Evolutionary conservation across 345 rosid species (phyloP).

Genomic region (Erodium maritimum): DNA sequence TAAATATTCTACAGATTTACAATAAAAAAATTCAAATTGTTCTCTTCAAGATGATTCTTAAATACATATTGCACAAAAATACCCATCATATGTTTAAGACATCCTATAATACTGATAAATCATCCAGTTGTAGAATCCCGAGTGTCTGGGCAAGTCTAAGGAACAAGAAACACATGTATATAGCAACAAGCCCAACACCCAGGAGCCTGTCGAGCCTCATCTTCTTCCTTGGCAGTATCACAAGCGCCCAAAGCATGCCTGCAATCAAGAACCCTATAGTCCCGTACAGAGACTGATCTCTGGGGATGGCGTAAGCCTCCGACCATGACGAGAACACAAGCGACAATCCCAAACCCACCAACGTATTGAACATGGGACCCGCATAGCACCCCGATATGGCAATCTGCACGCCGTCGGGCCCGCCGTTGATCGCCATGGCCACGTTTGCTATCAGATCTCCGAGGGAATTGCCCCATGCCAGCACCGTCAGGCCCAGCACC

Average conservation of each 20-base stretch:
- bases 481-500: slow-evolving; percentile 64
- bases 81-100: too few relatives aligned
- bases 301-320: slow-evolving; percentile 30
- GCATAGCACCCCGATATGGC: slow-evolving; percentile 87
- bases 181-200: slow-evolving; percentile 54
- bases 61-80: too few relatives aligned
- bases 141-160: slow-evolving; percentile 37
- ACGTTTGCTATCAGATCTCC: slow-evolving; percentile 75
- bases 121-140: slow-evolving; percentile 8
- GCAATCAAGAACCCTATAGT: slow-evolving; percentile 54
- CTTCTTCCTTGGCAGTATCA: slow-evolving; percentile 48
- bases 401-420: slow-evolving; percentile 56
- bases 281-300: slow-evolving; percentile 48
- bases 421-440: slow-evolving; percentile 59
- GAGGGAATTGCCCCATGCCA: slow-evolving; percentile 91
- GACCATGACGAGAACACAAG: slow-evolving; percentile 51
- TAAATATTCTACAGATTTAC: too few relatives aligned
- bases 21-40: too few relatives aligned
- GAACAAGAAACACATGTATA: slow-evolving; percentile 44
- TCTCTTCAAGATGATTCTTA: too few relatives aligned
- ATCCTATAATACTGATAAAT: too few relatives aligned
- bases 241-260: slow-evolving; percentile 70
- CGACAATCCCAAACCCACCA: slow-evolving; percentile 68
- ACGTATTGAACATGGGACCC: slow-evolving; percentile 69
- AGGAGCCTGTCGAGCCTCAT: slow-evolving; percentile 59